A percentile compares a stretch with the other conserved stretches of the same genome.
Conservation (phyloP, 2,329 filamentous ascomycete genomes). For the Phialemoniopsis sp. region DNA sequence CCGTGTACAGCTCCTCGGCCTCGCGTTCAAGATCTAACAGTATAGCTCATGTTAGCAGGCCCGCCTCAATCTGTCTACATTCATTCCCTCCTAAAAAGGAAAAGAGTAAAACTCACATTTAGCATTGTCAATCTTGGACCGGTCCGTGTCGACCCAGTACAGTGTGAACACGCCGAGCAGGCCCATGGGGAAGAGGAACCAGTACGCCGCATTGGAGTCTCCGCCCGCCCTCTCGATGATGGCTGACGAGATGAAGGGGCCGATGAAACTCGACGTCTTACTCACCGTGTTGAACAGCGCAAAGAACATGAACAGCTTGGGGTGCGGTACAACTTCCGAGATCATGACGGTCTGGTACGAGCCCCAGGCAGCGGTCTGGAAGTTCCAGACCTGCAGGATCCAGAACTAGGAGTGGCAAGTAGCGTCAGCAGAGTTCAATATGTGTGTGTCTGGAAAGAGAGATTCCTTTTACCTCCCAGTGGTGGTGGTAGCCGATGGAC, state of each 20-base stretch:
- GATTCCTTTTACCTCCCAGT: slow-evolving; percentile 3
- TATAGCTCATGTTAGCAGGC: background rate
- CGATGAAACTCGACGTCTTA: slow-evolving; percentile 17
- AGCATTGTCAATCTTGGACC: slow-evolving; percentile 12
- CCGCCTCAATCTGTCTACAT: background rate
- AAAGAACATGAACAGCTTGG: slow-evolving; percentile 16
- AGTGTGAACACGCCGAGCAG: slow-evolving; percentile 8
- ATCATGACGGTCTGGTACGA: slow-evolving; percentile 15
- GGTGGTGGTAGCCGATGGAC: slow-evolving; percentile 11
- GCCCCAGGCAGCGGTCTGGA: slow-evolving; percentile 10
- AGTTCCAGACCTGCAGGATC: slow-evolving; percentile 12
- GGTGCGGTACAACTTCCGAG: slow-evolving; percentile 14
- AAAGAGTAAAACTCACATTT: slow-evolving; percentile 1
- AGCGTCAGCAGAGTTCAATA: no score
- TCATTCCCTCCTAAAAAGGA: background rate
- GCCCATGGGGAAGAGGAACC: slow-evolving; percentile 13
- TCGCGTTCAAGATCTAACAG: slow-evolving; percentile 20
- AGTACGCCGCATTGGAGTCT: slow-evolving; percentile 10
- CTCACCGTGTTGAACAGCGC: slow-evolving; percentile 14
- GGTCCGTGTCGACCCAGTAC: slow-evolving; percentile 14
- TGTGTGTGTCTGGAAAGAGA: no score
- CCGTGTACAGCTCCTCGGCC: slow-evolving; percentile 59
- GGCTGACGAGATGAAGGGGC: slow-evolving; percentile 14
- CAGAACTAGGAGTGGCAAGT: slow-evolving; percentile 9
- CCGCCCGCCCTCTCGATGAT: slow-evolving; percentile 12